Evolutionary conservation across 306 rosid genomes (phyloP).

Genomic region (Rosa rugosa): DNA sequence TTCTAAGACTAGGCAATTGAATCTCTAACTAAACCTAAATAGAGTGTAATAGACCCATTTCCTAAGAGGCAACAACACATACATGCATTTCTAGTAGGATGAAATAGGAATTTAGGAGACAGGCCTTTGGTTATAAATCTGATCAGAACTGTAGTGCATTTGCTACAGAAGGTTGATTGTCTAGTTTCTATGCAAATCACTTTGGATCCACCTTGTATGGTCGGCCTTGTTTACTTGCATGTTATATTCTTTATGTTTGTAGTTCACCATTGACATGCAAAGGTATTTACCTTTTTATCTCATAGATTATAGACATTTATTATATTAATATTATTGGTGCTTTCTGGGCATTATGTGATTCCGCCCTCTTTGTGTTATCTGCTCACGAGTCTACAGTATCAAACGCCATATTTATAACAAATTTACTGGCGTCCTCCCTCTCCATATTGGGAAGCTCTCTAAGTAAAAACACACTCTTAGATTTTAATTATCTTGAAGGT

Average conservation of each 20-base stretch:
- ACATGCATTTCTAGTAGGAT: neutral
- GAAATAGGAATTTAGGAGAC: neutral
- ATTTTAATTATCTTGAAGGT: no score
- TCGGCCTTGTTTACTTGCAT: neutral
- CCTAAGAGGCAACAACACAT: no score
- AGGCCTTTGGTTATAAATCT: neutral
- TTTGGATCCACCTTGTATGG: no score
- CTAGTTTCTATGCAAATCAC: neutral
- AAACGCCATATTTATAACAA: neutral
- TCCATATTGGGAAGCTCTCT: no score
- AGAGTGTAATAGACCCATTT: no score
- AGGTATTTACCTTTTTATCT: neutral
- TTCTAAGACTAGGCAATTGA: no score
- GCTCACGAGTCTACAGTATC: neutral
- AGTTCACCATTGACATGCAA: neutral
- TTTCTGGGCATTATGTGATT: neutral
- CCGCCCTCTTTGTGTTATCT: neutral
- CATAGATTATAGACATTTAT: neutral
- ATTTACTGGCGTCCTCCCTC: neutral
- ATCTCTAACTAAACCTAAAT: no score
- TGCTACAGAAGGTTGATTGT: neutral
- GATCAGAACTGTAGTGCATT: neutral
- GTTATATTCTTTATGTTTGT: constrained; percentile 2
- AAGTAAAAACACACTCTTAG: no score
- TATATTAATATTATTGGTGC: neutral